Conservation (phyloP, 345 rosid species). For the Cardamine chenopodiifolia region DNA sequence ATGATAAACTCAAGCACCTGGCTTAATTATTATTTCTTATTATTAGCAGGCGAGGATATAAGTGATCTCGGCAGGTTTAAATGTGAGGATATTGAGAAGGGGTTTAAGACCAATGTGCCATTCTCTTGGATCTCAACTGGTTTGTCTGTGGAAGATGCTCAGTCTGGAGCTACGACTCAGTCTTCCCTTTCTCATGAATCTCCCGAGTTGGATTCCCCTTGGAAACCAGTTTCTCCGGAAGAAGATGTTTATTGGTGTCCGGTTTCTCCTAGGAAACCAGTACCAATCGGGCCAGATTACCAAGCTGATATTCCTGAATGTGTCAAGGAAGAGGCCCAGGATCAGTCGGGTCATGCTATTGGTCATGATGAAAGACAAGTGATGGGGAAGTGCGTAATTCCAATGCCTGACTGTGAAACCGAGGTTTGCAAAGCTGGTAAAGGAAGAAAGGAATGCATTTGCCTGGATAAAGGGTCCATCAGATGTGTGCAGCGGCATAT, state of each 20-base stretch:
- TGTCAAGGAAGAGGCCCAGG: constrained; percentile 35
- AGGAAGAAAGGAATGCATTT: constrained; percentile 55
- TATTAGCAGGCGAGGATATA: constrained; percentile 43
- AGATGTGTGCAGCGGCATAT: constrained; percentile 73
- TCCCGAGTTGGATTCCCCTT: constrained; percentile 41
- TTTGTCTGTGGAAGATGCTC: constrained; percentile 46
- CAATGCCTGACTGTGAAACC: constrained; percentile 47
- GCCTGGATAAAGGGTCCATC: constrained; percentile 61
- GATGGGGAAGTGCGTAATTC: constrained; percentile 57
- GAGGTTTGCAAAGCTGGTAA: constrained; percentile 38
- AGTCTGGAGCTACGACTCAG: constrained; percentile 40
- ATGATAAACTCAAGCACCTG: constrained; percentile 21
- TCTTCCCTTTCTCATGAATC: constrained; percentile 50
- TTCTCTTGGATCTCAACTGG: constrained; percentile 38
- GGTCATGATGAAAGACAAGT: constrained; percentile 38
- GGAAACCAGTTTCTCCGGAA: constrained; percentile 38
- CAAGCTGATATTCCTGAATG: constrained; percentile 61
- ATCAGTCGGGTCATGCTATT: constrained; percentile 15
- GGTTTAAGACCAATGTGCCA: constrained; percentile 39
- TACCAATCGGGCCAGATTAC: constrained; percentile 61
- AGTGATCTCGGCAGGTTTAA: constrained; percentile 32
- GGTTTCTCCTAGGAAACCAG: constrained; percentile 47
- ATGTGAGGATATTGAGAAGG: constrained; percentile 39
- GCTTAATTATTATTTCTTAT: constrained; percentile 22
- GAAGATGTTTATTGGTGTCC: constrained; percentile 44